Evolutionary conservation across 768 basidiomycete species (phyloP).

Genomic region (Thelephora aurantiotincta): DNA sequence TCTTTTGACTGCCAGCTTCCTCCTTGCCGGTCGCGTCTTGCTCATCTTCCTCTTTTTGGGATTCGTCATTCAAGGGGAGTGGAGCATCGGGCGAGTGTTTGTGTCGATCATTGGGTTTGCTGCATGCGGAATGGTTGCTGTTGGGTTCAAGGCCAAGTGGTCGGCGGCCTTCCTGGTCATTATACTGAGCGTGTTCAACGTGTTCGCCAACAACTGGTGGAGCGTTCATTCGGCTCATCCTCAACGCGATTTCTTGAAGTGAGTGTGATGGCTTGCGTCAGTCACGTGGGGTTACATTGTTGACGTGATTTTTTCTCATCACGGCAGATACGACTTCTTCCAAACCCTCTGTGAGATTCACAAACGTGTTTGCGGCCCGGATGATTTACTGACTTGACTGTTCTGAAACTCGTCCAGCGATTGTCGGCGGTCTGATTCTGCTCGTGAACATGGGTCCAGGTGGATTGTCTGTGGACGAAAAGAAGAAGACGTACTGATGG

Average conservation of each 20-base stretch:
- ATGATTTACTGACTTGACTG: conserved; percentile 2
- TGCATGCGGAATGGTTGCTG: conserved; percentile 91
- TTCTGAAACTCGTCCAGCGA: conserved; percentile 32
- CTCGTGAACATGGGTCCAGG: conserved; percentile 98
- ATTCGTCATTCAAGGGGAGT: conserved; percentile 87
- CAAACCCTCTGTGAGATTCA: conserved; percentile 66
- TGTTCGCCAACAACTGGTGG: conserved; percentile 99
- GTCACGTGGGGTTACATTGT: neutral
- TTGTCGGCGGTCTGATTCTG: conserved; percentile 93
- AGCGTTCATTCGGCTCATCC: conserved; percentile 83
- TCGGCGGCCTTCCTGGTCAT: conserved; percentile 91
- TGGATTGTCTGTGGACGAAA: conserved; percentile 95
- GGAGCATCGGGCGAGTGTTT: conserved; percentile 76
- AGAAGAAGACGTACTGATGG: conserved; percentile 82
- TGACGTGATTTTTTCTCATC: conserved; percentile 11
- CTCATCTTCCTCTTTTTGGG: conserved; percentile 99
- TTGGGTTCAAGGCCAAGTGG: conserved; percentile 99
- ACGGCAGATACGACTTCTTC: conserved; percentile 93
- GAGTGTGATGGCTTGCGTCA: conserved; percentile 15
- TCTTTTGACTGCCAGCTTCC: conserved; percentile 46
- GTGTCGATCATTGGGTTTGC: conserved; percentile 84
- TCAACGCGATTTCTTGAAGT: conserved; percentile 97
- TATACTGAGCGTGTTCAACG: conserved; percentile 87
- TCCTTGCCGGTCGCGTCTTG: conserved; percentile 90
- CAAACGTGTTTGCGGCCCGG: neutral